A percentile compares a stretch with the other conserved stretches of the same genome.
These are phyloP conservation scores for Colletotrichum theobromicola DNA, from an alignment of 2,329 filamentous ascomycete genomes.

Conservation along the genomic window DNA sequence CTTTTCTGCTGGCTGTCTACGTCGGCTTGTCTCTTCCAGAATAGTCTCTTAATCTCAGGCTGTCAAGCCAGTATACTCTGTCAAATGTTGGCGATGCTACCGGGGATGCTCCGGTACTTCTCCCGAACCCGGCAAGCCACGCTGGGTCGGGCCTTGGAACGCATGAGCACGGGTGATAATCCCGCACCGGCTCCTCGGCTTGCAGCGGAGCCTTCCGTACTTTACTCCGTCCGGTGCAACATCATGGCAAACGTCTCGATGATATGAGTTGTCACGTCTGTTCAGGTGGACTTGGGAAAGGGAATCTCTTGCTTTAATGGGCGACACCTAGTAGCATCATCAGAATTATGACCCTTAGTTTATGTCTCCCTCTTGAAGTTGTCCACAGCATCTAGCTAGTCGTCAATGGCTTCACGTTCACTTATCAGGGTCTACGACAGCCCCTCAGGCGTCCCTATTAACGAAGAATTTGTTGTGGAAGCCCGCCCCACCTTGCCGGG, in stretches of 20 bases:
- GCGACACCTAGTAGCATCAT: not conserved
- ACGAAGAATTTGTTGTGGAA: not conserved
- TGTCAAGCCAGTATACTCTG: not conserved
- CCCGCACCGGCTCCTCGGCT: not conserved
- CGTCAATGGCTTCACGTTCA: not conserved
- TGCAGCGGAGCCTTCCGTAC: not conserved
- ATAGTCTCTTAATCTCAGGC: too few species aligned
- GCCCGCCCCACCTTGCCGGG: not conserved
- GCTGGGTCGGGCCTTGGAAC: not conserved
- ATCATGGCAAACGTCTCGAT: not conserved
- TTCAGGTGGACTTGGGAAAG: rapidly evolving
- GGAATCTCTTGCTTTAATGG: not conserved
- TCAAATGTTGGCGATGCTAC: not conserved
- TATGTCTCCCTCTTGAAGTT: not conserved
- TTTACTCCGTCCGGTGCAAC: not conserved
- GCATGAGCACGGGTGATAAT: not conserved
- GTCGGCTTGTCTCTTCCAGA: too few species aligned
- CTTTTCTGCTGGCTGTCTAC: too few species aligned
- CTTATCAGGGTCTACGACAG: not conserved
- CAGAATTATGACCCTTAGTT: not conserved
- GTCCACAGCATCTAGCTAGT: rapidly evolving
- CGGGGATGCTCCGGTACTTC: not conserved
- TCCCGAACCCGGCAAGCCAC: not conserved
- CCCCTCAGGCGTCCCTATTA: not conserved
- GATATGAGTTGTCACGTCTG: not conserved